These are phyloP conservation scores for Saraca asoca DNA, from an alignment of 331 rosid genomes.

Conservation along the genomic window DNA sequence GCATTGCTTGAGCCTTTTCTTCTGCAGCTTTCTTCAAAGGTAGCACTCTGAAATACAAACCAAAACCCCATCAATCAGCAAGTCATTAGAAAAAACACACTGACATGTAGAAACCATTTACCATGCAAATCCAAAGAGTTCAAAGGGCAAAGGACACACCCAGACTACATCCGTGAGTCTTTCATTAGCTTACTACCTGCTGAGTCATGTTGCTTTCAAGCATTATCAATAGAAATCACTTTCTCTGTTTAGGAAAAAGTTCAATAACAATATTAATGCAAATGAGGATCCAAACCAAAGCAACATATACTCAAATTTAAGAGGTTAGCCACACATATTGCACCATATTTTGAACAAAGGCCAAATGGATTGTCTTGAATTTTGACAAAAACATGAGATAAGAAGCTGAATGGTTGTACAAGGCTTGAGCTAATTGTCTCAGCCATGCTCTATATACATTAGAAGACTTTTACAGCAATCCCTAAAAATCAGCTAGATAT, in stretches of 20 bases:
- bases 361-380: constrained; percentile 10
- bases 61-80: constrained; percentile 37
- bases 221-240: constrained; percentile 68
- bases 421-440: too few species aligned
- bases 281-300: constrained; percentile 51
- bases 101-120: constrained; percentile 43
- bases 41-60: constrained; percentile 64
- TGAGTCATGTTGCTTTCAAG: constrained; percentile 80
- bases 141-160: constrained; percentile 69
- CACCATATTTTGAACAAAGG: constrained; percentile 37
- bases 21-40: constrained; percentile 85
- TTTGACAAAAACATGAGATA: too few species aligned
- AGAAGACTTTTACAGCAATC: too few species aligned
- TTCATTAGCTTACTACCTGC: constrained; percentile 82
- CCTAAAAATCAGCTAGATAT: too few species aligned
- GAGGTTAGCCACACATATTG: constrained; percentile 39
- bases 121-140: constrained; percentile 59
- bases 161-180: constrained; percentile 62
- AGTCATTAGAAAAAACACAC: constrained; percentile 21
- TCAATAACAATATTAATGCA: constrained; percentile 58
- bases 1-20: constrained; percentile 78
- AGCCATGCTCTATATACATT: too few species aligned
- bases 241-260: constrained; percentile 77
- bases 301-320: constrained; percentile 41
- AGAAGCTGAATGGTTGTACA: too few species aligned